These are phyloP conservation scores for Tricholoma furcatifolium DNA, from an alignment of 768 basidiomycete genomes.

Conservation along the genomic window DNA sequence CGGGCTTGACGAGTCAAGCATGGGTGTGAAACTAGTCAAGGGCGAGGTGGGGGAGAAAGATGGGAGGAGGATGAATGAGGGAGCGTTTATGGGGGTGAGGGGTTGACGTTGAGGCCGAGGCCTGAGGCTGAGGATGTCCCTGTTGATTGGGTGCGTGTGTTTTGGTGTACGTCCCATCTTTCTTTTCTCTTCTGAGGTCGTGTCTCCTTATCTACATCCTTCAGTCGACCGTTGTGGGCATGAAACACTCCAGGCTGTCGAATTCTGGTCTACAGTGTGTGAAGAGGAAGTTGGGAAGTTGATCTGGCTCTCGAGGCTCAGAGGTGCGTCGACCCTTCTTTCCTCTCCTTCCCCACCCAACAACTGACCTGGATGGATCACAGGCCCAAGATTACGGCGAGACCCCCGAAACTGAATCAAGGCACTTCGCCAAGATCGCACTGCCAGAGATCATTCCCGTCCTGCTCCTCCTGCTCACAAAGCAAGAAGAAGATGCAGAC, in stretches of 20 bases:
- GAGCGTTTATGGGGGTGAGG: slow-evolving; percentile 67
- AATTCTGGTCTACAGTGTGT: slow-evolving; percentile 99
- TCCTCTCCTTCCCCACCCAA: neutral
- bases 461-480: slow-evolving; percentile 81
- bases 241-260: slow-evolving; percentile 98
- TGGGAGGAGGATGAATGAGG: slow-evolving; percentile 64
- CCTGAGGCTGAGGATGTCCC: slow-evolving; percentile 82
- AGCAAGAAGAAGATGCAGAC: slow-evolving; percentile 95
- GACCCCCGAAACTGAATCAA: slow-evolving; percentile 79
- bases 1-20: slow-evolving; percentile 46
- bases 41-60: slow-evolving; percentile 51
- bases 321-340: slow-evolving; percentile 55
- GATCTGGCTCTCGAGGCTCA: slow-evolving; percentile 89
- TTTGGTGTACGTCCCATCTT: slow-evolving; percentile 74
- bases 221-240: slow-evolving; percentile 96
- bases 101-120: too few relatives aligned
- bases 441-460: slow-evolving; percentile 95
- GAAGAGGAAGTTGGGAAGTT: slow-evolving; percentile 97
- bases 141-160: slow-evolving; percentile 71
- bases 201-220: slow-evolving; percentile 13
- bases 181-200: slow-evolving; percentile 10
- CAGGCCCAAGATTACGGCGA: slow-evolving; percentile 92
- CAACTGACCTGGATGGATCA: slow-evolving; percentile 9
- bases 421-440: slow-evolving; percentile 91
- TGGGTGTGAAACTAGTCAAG: slow-evolving; percentile 69